These are phyloP conservation scores for Cronartium quercuum DNA, from an alignment of 1,284 basidiomycete species.

Conservation along the genomic window DNA sequence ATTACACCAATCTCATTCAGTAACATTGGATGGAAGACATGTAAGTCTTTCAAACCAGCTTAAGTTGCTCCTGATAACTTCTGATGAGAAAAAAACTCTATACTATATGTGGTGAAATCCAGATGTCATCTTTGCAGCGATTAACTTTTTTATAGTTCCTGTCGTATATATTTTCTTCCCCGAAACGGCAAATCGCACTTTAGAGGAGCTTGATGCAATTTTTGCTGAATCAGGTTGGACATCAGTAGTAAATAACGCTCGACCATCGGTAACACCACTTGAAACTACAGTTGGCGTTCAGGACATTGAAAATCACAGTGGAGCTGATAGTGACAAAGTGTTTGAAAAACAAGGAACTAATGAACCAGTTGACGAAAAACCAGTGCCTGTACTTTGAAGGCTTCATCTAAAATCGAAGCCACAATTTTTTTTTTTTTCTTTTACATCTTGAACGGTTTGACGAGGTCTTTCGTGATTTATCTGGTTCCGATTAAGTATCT, in stretches of 20 bases:
- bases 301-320: not conserved
- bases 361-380: no score
- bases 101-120: not conserved
- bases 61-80: not conserved
- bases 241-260: slow-evolving; percentile 15
- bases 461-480: no score
- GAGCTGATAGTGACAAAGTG: not conserved
- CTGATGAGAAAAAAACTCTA: not conserved
- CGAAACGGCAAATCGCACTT: slow-evolving; percentile 61
- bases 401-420: no score
- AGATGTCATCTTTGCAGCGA: slow-evolving; percentile 59
- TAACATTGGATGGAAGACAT: slow-evolving; percentile 60
- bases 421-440: no score
- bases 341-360: not conserved
- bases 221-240: slow-evolving; percentile 42
- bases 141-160: slow-evolving; percentile 61
- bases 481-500: no score
- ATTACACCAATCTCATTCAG: slow-evolving; percentile 62
- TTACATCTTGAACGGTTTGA: no score
- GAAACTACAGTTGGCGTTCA: not conserved
- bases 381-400: no score
- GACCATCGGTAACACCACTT: slow-evolving; percentile 7
- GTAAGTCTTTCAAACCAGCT: not conserved
- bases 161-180: slow-evolving; percentile 62
- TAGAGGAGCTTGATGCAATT: slow-evolving; percentile 53